Evolutionary conservation across 2,329 filamentous ascomycete species (phyloP).

Genomic region (Amylocarpus encephaloides): DNA sequence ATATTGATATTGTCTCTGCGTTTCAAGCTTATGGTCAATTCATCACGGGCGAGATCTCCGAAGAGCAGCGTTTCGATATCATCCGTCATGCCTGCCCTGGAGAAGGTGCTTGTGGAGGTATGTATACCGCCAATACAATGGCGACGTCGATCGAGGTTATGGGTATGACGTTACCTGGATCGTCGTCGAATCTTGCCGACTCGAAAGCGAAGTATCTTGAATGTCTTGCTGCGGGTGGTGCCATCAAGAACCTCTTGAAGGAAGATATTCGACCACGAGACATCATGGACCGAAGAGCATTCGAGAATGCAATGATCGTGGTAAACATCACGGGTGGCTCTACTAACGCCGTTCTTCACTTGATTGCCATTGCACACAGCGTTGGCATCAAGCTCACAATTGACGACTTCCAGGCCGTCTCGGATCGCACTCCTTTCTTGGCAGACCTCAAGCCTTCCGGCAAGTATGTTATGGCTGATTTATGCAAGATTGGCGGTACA

Average conservation of each 20-base stretch:
- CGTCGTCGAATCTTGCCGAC: conserved; percentile 73
- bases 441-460: conserved; percentile 76
- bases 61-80: conserved; percentile 89
- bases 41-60: conserved; percentile 82
- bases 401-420: conserved; percentile 80
- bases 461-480: conserved; percentile 55
- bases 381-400: conserved; percentile 77
- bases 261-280: conserved; percentile 73
- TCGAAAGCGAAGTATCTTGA: conserved; percentile 65
- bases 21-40: conserved; percentile 98
- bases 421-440: conserved; percentile 71
- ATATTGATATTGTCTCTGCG: conserved; percentile 91
- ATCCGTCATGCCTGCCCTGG: conserved; percentile 88
- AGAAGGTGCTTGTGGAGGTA: conserved; percentile 77
- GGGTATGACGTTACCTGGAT: conserved; percentile 75
- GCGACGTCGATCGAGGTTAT: conserved; percentile 67
- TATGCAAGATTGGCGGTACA: conserved; percentile 50
- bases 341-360: conserved; percentile 78
- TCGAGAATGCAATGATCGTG: conserved; percentile 79
- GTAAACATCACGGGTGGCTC: conserved; percentile 78
- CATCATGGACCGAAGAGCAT: conserved; percentile 72
- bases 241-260: conserved; percentile 67
- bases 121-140: conserved; percentile 77
- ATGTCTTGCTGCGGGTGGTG: conserved; percentile 64
- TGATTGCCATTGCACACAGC: conserved; percentile 77